Evolutionary conservation across 2,329 filamentous ascomycete genomes (phyloP).

Genomic region (Penicillium sp.): DNA sequence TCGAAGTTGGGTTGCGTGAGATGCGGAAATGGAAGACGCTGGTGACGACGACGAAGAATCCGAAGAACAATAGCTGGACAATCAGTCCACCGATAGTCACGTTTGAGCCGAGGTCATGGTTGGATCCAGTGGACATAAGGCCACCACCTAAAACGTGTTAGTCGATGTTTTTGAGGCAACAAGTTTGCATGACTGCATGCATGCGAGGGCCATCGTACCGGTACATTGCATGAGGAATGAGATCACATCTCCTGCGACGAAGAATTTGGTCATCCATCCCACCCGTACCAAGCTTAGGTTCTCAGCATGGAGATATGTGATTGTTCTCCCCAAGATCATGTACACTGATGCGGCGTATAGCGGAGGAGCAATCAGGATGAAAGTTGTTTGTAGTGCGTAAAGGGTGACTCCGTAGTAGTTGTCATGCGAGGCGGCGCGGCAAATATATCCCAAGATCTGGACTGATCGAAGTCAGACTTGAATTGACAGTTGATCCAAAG

Average conservation of each 20-base stretch:
- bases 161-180: neutral
- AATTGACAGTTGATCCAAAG: neutral
- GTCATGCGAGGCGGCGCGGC: constrained; percentile 27
- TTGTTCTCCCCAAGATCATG: constrained; percentile 42
- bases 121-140: constrained; percentile 26
- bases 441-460: constrained; percentile 42
- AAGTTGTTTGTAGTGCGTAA: constrained; percentile 36
- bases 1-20: constrained; percentile 9
- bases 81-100: constrained; percentile 59
- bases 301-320: constrained; percentile 36
- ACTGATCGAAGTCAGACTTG: constrained; percentile 36
- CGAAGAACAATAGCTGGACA: constrained; percentile 61
- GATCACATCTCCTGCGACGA: constrained; percentile 36
- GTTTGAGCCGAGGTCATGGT: constrained; percentile 23
- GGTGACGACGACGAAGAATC: constrained; percentile 56
- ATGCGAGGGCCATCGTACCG: constrained; percentile 13
- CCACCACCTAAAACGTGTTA: constrained; percentile 26
- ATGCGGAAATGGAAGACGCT: constrained; percentile 54
- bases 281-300: constrained; percentile 31
- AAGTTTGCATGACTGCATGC: neutral
- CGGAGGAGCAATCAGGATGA: constrained; percentile 41
- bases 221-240: constrained; percentile 35
- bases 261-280: constrained; percentile 42
- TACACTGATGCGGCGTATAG: constrained; percentile 45
- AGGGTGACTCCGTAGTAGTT: constrained; percentile 24